Evolutionary conservation across 139 green algal genomes (phyloP), one percentile per base, ranked within the genome.

Genomic region (Protoeuglena noctilucae): DNA sequence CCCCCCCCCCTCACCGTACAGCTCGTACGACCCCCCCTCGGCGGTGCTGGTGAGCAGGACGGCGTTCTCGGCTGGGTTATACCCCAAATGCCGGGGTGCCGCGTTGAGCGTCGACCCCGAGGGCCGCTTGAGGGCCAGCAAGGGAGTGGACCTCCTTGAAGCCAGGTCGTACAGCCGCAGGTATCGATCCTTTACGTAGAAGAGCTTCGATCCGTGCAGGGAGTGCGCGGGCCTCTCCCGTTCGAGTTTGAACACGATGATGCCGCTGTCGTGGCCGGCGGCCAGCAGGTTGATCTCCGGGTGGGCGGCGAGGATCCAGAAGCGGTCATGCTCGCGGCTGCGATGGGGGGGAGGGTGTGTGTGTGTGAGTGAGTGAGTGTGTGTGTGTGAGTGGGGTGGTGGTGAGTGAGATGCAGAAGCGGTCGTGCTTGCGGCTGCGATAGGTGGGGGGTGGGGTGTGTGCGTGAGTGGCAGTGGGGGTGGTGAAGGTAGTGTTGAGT

Each of bases 221-320:
- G 79, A 75, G 68, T 88, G 95, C 0, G 92, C 86, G 3, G 89
- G 92, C 3, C 92, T 70, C 72, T 99, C 92, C 21, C 92, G 76
- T 79, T 98, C 92, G 57, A 99, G 75, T 80, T 99, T 99, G 77
- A 99, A 99, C 30, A 99, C 92, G 34, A 97, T 93, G 91, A 99
- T 99, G 55, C 90, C 90, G 53, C 80, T 94, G 72, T 99, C 92
- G 61, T 99, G 92, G 9, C 92, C 92, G 3, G 92, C 92, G 2
- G 92, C 92, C 47, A 99, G 73, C 34, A 99, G 81, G 77, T 99
- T 99, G 66, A 98, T 82, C 57, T 96, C 83, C 0, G 91, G 89
- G 76, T 99, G 92, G 4, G 83, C 86, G 26, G 82, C 66, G 24
- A 99, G 81, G 71, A 99, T 96, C 87, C 87, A 95, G 74, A 94